Evolutionary conservation across 2,329 filamentous ascomycete genomes (phyloP), one percentile per base, ranked within the genome.

Genomic region (Aspergillus brunneoviolaceus): DNA sequence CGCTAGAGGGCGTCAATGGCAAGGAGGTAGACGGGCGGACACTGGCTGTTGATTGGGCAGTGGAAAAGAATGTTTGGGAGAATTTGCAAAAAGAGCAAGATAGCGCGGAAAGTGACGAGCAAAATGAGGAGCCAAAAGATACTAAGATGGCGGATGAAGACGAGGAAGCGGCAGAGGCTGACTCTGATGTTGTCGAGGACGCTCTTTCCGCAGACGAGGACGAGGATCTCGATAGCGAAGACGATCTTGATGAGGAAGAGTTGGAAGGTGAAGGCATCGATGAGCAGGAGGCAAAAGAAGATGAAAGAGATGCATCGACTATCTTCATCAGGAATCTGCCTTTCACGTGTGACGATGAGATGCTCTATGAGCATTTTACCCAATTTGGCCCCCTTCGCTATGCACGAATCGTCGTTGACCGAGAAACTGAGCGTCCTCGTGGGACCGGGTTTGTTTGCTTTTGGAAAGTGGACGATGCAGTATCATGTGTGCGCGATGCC

Each of bases 391-490:
- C 84, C n/a, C 81, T 97, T 45, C 86, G 93, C 42, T 99, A 98
- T 74, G 95, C 94, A 5, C 86, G 96, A 65, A 88, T 97, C 10
- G 96, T 99, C 42, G 85, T 96, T 72, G 94, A 99, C 72, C 88
- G 84, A 51, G 86, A 87, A 25, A 96, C 92, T 0, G 92, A 93
- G 67, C 88, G 91, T 55, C 91, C 95, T 2, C 91, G 90, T 51
- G 95, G 95, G 27, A 98, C 94, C 33, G 95, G 89, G 4, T 99
- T 99, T 70, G 94, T 98, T 31, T 96, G 92, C 78, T 99, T 99
- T 78, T 89, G 88, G 77, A 88, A 89, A 53, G 79, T 82, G 42
- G 85, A 89, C 21, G 91, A 96, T 71, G 91, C 89, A 65, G 87
- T 88, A 71, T 76, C 82, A 21, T 98, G 95, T 72, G 81, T 97